phyloP scores from a whole-genome alignment of 768 basidiomycete species.

The Suillus plorans region DNA sequence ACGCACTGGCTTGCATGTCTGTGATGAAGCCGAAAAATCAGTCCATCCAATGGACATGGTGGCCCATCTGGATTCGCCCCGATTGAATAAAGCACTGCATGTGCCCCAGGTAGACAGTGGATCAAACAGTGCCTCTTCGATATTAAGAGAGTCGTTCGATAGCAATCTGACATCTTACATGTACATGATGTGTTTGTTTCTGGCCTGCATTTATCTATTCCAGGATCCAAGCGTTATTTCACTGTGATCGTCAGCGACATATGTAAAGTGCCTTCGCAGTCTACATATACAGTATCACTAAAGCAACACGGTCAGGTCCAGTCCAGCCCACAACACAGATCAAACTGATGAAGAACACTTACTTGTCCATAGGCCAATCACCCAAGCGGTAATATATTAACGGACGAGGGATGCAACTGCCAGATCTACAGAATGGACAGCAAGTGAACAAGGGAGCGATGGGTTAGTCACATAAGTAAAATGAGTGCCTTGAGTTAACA shows the following conservation, averaged over 20 bases:
- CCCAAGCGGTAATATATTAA: not conserved
- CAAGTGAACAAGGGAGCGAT: not conserved
- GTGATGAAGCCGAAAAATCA: too few relatives aligned
- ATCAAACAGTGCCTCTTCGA: too few relatives aligned
- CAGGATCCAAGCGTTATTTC: not conserved
- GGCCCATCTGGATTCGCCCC: too few relatives aligned
- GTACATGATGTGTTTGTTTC: too few relatives aligned
- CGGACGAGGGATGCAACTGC: too few relatives aligned
- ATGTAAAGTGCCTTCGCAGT: not conserved
- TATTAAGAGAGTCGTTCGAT: too few relatives aligned
- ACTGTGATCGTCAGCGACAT: not conserved
- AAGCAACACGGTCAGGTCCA: not conserved
- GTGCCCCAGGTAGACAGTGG: too few relatives aligned
- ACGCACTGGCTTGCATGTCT: too few relatives aligned
- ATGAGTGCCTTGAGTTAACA: not conserved
- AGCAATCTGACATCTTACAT: too few relatives aligned
- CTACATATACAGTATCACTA: not conserved
- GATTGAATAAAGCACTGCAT: too few relatives aligned
- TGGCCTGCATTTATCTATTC: not conserved
- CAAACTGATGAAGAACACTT: not conserved
- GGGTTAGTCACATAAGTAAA: not conserved
- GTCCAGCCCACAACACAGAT: not conserved
- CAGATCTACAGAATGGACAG: not conserved
- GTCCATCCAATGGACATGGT: too few relatives aligned
- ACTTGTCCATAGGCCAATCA: not conserved